Conservation (phyloP, 345 rosid species). For the Eucalyptus polybractea region DNA sequence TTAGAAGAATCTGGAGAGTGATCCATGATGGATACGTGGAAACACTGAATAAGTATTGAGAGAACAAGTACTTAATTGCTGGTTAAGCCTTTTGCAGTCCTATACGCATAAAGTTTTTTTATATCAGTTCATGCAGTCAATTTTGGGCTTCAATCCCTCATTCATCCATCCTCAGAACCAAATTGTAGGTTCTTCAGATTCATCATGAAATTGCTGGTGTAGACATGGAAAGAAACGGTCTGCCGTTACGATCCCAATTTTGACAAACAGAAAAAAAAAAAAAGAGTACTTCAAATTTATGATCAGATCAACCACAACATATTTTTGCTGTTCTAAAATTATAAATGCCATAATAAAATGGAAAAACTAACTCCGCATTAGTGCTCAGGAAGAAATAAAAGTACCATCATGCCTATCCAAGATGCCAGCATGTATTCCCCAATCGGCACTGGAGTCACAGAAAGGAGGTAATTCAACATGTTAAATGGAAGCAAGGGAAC, state of each 20-base stretch:
- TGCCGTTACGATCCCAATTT: background rate
- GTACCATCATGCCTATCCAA: slow-evolving; percentile 99
- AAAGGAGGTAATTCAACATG: slow-evolving; percentile 91
- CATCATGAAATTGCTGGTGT: background rate
- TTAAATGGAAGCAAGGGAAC: slow-evolving; percentile 94
- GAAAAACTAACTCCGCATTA: background rate
- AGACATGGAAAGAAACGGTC: background rate
- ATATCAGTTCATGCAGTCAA: background rate
- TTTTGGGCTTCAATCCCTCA: background rate
- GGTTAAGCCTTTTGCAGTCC: background rate
- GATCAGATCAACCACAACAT: background rate
- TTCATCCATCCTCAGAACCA: background rate
- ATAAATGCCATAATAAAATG: background rate
- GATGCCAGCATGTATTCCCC: slow-evolving; percentile 88
- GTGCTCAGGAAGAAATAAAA: background rate
- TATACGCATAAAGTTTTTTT: background rate
- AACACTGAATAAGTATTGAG: background rate
- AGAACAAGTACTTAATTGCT: background rate
- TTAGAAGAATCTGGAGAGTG: background rate
- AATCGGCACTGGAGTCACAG: slow-evolving; percentile 80
- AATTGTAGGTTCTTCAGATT: background rate
- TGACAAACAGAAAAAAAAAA: background rate
- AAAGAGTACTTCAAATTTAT: background rate
- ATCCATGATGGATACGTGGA: background rate
- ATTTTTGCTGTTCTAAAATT: background rate